These are phyloP conservation scores for Lactifluus echinatus DNA, from an alignment of 768 basidiomycete species.

Conservation along the genomic window DNA sequence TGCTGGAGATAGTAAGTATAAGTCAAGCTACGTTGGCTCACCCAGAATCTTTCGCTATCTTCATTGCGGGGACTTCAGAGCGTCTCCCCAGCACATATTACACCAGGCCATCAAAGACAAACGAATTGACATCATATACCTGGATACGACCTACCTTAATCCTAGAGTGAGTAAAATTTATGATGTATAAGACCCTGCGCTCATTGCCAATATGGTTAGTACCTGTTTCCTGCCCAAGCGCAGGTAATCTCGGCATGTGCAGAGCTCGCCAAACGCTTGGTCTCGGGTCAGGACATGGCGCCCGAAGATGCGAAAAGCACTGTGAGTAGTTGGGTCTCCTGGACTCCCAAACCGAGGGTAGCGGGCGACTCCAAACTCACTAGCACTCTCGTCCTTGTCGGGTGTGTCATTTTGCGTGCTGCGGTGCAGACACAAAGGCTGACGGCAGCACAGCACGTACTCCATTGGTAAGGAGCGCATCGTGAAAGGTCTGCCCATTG, in stretches of 20 bases:
- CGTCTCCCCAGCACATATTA: constrained; percentile 76
- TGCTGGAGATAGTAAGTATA: constrained; percentile 77
- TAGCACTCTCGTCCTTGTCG: constrained; percentile 56
- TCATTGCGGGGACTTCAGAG: constrained; percentile 92
- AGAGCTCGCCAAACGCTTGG: constrained; percentile 58
- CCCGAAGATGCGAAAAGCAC: constrained; percentile 25
- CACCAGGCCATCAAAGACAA: constrained; percentile 83
- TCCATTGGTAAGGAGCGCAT: constrained; percentile 97
- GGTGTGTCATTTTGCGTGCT: constrained; percentile 36
- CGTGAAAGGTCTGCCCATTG: constrained; percentile 65
- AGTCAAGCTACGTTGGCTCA: constrained; percentile 63
- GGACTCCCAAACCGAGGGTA: constrained; percentile 23
- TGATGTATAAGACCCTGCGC: background rate
- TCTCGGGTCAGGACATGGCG: constrained; percentile 31
- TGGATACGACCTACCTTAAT: constrained; percentile 95
- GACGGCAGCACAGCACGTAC: constrained; percentile 58
- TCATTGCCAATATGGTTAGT: constrained; percentile 35
- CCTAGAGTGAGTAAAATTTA: constrained; percentile 44
- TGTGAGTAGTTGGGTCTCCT: constrained; percentile 47
- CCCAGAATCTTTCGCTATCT: constrained; percentile 72
- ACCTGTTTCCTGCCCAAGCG: constrained; percentile 94
- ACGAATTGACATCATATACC: constrained; percentile 76
- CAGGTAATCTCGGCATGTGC: constrained; percentile 91
- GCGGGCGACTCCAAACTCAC: constrained; percentile 33
- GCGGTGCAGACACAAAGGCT: background rate